Evolutionary conservation across 2,329 filamentous ascomycete species (phyloP), one percentile per base, ranked within the genome.

Genomic region (Diaporthe aspalathi): DNA sequence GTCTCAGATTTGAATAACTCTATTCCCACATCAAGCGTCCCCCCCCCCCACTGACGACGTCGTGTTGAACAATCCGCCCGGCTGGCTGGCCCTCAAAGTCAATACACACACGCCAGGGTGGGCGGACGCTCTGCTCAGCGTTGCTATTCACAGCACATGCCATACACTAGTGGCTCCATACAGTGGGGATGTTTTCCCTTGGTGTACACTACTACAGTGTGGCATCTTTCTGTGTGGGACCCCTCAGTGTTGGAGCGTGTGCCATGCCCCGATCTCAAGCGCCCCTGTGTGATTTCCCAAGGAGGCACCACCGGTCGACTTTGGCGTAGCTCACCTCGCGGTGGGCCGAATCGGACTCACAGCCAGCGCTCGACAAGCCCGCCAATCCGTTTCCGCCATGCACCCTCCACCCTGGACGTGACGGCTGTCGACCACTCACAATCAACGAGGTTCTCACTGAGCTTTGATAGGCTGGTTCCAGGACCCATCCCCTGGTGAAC

Each of bases 381-480:
- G 52, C 65, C 38, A 56, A 43, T 22, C 12, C 22, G 40, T 69
- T n/a, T 27, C 20, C 70, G 65, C 49, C 63, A 43, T 57, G 60
- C 52, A 43, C 38, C 56, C 24, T 17, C 35, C 52, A 47, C 35
- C 62, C 47, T 60, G 45, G 16, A 29, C 29, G 49, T 47, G 38
- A 35, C 53, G 40, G 24, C 24, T 56, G 45, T 40, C 45, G 53
- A 60, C 70, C 70, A 60, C 43, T 72, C 35, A 72, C 24, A 56
- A 38, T 22, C 35, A 40, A 63, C 29, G 22, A 54, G 14, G 38
- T 2, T 53, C 20, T n/a, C n/a, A 35, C 1, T 29, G 43, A 16
- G 6, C 40, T 35, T 20, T 70, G 17, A 70, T 57, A 62, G 71
- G 71, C 38, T 43, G 38, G 38, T 57, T 38, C 20, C 45, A n/a